These are phyloP conservation scores for Syncephalastrum monosporum DNA, from an alignment of 371 early-diverging fungal genomes.

Conservation along the genomic window DNA sequence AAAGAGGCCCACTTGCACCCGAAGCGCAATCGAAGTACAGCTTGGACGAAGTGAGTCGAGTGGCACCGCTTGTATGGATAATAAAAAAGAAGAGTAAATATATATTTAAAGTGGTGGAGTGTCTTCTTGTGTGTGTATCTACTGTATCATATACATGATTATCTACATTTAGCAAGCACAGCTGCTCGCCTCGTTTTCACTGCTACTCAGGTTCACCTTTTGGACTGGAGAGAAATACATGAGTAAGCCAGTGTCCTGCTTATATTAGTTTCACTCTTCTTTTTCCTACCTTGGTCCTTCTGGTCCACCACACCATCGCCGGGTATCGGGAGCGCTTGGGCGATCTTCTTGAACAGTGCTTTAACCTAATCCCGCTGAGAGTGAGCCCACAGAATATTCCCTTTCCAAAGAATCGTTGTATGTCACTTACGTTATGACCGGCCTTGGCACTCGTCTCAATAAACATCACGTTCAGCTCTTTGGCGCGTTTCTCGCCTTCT, in stretches of 20 bases:
- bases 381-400: background rate
- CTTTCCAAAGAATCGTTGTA: background rate
- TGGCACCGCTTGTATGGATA: too few species aligned
- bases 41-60: too few species aligned
- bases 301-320: conserved; percentile 52
- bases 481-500: conserved; percentile 93
- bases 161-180: conserved; percentile 28
- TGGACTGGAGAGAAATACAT: conserved; percentile 18
- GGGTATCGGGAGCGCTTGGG: conserved; percentile 89
- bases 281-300: conserved; percentile 35
- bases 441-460: conserved; percentile 97
- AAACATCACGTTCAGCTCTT: conserved; percentile 91
- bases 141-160: too few species aligned
- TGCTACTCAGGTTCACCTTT: conserved; percentile 29
- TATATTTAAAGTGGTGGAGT: too few species aligned
- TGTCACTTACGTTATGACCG: conserved; percentile 77
- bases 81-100: too few species aligned
- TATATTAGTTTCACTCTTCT: background rate
- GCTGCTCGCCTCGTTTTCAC: conserved; percentile 18
- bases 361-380: conserved; percentile 56
- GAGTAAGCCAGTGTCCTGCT: too few species aligned
- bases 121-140: too few species aligned
- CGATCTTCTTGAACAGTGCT: conserved; percentile 90
- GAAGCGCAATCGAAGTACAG: too few species aligned
- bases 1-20: too few species aligned